Conservation (phyloP, 805 yeast genomes). For the Kodamaea restingae region DNA sequence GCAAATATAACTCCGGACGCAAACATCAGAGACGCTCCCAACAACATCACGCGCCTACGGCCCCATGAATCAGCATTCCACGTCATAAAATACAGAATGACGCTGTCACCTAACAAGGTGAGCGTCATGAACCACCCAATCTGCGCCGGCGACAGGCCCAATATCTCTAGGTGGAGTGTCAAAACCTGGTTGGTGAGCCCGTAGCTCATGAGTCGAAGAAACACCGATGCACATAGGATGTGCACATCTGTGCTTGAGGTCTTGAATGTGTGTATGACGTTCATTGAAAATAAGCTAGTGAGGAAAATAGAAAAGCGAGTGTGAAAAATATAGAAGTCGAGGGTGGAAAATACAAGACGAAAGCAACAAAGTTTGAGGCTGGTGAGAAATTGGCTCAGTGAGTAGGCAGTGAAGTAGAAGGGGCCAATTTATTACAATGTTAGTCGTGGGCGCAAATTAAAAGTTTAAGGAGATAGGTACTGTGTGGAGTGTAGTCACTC, state of each 20-base stretch:
- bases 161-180: constrained; percentile 56
- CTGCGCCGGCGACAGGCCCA: constrained; percentile 50
- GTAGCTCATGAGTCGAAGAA: constrained; percentile 67
- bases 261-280: constrained; percentile 30
- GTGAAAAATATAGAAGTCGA: neutral
- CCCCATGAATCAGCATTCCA: constrained; percentile 77
- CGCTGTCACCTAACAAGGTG: constrained; percentile 75
- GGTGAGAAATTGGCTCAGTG: too few relatives aligned
- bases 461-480: too few relatives aligned
- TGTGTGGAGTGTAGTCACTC: too few relatives aligned
- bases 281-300: constrained; percentile 18
- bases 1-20: constrained; percentile 64
- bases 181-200: constrained; percentile 78
- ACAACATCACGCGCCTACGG: constrained; percentile 55
- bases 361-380: too few relatives aligned
- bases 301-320: neutral
- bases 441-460: too few relatives aligned
- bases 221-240: constrained; percentile 64
- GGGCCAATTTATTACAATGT: too few relatives aligned
- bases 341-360: too few relatives aligned
- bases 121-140: constrained; percentile 81
- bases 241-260: constrained; percentile 51
- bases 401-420: too few relatives aligned
- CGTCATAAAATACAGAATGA: constrained; percentile 64
- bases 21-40: constrained; percentile 67